Percentiles rank a stretch among this genome's conserved stretches.
Conservation (phyloP, 306 rosid genomes). For the Rosa lucieae region DNA sequence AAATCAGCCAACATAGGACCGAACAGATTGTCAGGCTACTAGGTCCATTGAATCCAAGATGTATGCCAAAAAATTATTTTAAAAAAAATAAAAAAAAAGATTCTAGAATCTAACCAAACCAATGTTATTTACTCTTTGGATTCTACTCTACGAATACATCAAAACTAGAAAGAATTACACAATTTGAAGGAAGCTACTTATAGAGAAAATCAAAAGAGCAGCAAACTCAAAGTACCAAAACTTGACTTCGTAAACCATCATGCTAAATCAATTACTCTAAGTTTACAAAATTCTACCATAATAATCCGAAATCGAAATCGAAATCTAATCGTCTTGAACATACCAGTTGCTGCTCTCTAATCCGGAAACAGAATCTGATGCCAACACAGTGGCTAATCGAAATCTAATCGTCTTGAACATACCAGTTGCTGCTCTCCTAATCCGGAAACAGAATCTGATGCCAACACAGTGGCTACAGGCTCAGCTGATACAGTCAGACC, state of each 20-base stretch:
- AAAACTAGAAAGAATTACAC: neutral
- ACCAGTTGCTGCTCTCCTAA: slow-evolving; percentile 41
- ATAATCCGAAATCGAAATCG: neutral
- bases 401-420: neutral
- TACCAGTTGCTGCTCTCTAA: too few species aligned
- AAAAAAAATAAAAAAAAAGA: too few species aligned
- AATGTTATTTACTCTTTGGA: neutral
- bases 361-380: too few species aligned
- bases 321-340: too few species aligned
- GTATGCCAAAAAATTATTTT: too few species aligned
- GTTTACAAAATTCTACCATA: neutral
- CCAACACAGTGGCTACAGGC: slow-evolving; percentile 31
- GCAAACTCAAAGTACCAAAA: neutral
- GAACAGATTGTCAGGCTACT: too few species aligned
- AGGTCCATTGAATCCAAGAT: too few species aligned
- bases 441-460: slow-evolving; percentile 24
- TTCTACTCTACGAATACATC: neutral
- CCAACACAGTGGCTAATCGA: too few species aligned
- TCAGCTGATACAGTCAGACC: slow-evolving; percentile 38
- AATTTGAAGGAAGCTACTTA: neutral
- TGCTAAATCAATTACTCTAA: neutral
- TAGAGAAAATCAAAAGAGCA: neutral
- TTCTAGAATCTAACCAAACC: too few species aligned
- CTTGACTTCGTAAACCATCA: neutral
- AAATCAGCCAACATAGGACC: too few species aligned